Evolutionary conservation across 148 eudicot species (phyloP).

Genomic region (Tetragonia tetragonoides): DNA sequence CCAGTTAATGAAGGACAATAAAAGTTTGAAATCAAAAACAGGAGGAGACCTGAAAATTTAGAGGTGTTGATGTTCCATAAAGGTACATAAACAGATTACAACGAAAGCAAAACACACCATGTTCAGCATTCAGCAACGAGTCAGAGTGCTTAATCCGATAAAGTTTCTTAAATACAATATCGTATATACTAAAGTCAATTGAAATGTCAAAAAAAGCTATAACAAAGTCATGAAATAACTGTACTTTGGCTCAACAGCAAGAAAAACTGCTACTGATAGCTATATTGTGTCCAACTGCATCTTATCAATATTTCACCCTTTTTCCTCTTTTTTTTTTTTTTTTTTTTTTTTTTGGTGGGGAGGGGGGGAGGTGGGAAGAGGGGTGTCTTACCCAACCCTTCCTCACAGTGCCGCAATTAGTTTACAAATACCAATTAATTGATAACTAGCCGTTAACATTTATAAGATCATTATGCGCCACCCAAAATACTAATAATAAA

Average conservation of each 20-base stretch:
- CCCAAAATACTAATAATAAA: neutral
- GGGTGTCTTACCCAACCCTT: too few species aligned
- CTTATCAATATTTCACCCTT: neutral
- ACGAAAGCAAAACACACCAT: neutral
- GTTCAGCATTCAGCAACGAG: neutral
- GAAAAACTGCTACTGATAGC: neutral
- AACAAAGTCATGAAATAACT: neutral
- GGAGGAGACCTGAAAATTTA: neutral
- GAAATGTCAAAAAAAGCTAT: neutral
- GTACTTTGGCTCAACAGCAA: neutral
- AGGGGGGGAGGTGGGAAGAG: neutral
- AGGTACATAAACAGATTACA: neutral
- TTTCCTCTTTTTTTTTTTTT: neutral
- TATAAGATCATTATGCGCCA: neutral
- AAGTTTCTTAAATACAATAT: neutral
- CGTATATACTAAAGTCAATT: neutral
- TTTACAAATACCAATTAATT: neutral
- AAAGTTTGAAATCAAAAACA: neutral
- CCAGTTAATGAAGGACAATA: neutral
- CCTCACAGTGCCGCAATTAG: too few species aligned
- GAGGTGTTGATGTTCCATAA: neutral
- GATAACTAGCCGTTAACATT: neutral
- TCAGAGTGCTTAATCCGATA: neutral
- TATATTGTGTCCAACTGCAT: neutral
- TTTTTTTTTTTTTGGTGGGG: too few species aligned